These are phyloP conservation scores for Eucalyptus regnans DNA, from an alignment of 345 rosid species.

Conservation along the genomic window DNA sequence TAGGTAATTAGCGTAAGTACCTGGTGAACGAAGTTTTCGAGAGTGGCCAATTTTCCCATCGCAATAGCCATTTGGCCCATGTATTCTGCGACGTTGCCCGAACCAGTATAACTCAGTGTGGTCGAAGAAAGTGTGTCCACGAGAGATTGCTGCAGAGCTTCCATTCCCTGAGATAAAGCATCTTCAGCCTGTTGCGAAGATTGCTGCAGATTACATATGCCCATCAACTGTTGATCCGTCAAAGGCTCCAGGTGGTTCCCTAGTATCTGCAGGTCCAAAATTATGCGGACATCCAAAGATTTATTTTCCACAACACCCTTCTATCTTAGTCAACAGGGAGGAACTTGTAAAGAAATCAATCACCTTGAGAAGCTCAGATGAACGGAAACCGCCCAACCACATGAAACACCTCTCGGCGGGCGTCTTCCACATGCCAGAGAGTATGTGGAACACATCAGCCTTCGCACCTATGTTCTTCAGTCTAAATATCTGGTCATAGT, in stretches of 20 bases:
- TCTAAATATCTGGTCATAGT: conserved; percentile 65
- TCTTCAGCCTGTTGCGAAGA: conserved; percentile 98
- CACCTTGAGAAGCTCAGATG: conserved; percentile 92
- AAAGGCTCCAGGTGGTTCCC: conserved; percentile 86
- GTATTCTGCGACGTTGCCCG: conserved; percentile 75
- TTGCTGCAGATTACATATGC: conserved; percentile 87
- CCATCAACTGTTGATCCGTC: conserved; percentile 87
- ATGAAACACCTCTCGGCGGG: conserved; percentile 92
- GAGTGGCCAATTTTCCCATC: conserved; percentile 74
- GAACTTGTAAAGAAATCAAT: neutral
- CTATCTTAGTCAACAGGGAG: neutral
- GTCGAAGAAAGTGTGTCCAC: conserved; percentile 69
- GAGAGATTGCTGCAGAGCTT: conserved; percentile 87
- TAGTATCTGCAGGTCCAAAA: conserved; percentile 36
- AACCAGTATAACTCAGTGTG: conserved; percentile 44
- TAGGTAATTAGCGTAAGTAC: neutral
- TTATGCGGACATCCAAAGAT: neutral
- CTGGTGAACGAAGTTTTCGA: conserved; percentile 89
- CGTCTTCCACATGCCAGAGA: conserved; percentile 96
- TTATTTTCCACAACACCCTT: neutral
- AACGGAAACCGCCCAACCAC: conserved; percentile 97
- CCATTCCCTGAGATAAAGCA: conserved; percentile 97
- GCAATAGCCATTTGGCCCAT: conserved; percentile 96
- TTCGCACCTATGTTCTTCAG: conserved; percentile 64
- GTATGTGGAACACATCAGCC: conserved; percentile 89